A percentile compares a stretch with the other conserved stretches of the same genome.
Evolutionary conservation across 2,329 filamentous ascomycete species (phyloP).

Genomic region (Capronia coronata): DNA sequence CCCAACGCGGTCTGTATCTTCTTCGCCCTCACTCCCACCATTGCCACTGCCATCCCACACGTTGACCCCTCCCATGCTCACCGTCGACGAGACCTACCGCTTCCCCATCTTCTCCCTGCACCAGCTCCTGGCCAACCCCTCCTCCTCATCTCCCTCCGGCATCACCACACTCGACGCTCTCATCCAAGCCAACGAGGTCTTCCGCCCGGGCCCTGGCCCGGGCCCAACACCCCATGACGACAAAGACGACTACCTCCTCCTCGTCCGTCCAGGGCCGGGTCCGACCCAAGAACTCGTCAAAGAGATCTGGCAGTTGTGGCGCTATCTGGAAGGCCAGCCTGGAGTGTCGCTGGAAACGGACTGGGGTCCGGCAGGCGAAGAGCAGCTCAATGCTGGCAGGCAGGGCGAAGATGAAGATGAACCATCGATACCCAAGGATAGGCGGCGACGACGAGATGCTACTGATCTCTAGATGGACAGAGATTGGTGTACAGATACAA

Average conservation of each 20-base stretch:
- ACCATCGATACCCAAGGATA: background rate
- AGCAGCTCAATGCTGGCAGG: background rate
- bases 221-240: background rate
- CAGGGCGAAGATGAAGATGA: background rate
- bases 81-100: constrained; percentile 13
- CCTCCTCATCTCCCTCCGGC: background rate
- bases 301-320: constrained; percentile 27
- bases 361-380: background rate
- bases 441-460: background rate
- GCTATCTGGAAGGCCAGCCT: constrained; percentile 22
- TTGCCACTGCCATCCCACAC: constrained; percentile 9
- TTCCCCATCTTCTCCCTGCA: constrained; percentile 23
- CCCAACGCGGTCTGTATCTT: too few relatives aligned
- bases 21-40: background rate
- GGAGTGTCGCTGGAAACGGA: background rate
- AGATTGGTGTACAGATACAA: too few relatives aligned
- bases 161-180: constrained; percentile 1
- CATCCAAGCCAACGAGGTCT: background rate
- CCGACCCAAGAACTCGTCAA: constrained; percentile 10
- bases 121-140: constrained; percentile 8
- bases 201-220: too few relatives aligned
- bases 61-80: constrained; percentile 23
- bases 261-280: constrained; percentile 16
- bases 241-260: constrained; percentile 14
- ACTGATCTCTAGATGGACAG: background rate